Evolutionary conservation across 495 filamentous ascomycete genomes (phyloP).

Genomic region (Daldinia childiae): DNA sequence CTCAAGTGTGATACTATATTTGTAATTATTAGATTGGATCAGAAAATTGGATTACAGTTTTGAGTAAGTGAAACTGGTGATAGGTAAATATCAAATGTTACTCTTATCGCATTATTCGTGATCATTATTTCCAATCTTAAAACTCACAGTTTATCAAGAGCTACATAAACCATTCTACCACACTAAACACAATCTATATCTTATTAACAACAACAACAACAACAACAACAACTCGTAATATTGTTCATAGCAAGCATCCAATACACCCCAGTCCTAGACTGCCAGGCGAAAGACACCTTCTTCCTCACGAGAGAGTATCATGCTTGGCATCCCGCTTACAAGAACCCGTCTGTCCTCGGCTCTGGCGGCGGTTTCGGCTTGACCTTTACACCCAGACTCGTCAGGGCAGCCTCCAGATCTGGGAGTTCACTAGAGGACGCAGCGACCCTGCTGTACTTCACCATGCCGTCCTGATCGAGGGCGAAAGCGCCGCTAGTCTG

Average conservation of each 20-base stretch:
- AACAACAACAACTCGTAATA: background rate
- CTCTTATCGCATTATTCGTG: background rate
- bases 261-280: background rate
- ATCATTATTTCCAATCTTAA: background rate
- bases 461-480: constrained; percentile 58
- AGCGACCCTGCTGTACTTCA: constrained; percentile 58
- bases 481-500: constrained; percentile 67
- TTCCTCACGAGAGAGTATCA: background rate
- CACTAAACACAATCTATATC: background rate
- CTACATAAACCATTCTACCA: background rate
- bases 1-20: background rate
- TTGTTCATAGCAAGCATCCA: background rate
- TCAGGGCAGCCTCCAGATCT: constrained; percentile 23
- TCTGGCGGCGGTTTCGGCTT: constrained; percentile 36
- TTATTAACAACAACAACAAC: background rate
- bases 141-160: background rate
- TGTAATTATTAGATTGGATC: background rate
- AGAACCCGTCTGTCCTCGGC: constrained; percentile 36
- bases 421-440: constrained; percentile 55
- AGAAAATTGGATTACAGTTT: too few species aligned
- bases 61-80: background rate
- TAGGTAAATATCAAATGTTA: background rate
- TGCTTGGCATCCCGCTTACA: constrained; percentile 7
- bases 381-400: constrained; percentile 27
- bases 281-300: background rate